Evolutionary conservation across 176 grass and related monocot species (phyloP), one percentile per base, ranked within the genome.

Genomic region (Otatea glauca): DNA sequence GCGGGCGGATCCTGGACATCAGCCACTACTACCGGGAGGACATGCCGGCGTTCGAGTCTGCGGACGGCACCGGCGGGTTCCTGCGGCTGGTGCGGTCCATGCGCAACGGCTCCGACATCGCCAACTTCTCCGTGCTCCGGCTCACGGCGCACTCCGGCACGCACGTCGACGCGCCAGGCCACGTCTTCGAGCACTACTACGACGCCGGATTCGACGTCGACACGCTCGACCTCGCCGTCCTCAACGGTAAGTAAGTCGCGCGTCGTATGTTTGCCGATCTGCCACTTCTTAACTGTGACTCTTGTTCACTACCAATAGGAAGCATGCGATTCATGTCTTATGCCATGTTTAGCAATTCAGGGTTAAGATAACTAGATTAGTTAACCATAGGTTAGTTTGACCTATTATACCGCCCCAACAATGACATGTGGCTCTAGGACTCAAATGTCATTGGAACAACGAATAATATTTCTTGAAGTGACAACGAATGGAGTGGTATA

Each of bases 151-250:
- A 95, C 84, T 74, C 90, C 29, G 92, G 92, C 51, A 94, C 92
- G 53, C 92, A 92, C 87, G 87, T 94, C 48, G 92, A 94, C 80
- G 92, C 92, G 63, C 92, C 92, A 45, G 90, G 92, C 0, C 92
- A 94, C 72, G 89, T 94, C 58, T 94, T 92, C 78, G 47, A 90
- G 66, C 89, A 92, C 77, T 92, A 92, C 74, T 94, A 85, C 81
- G 71, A 92, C 71, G 87, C 90, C 41, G 90, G 92, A 14, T 94
- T 85, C 51, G 94, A 96, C 76, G 83, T 96, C 43, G 94, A 96
- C 81, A 89, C 85, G 23, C 94, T 96, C 78, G 94, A 93, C 80
- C 91, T 96, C 61, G 83, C 89, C 9, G 88, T 93, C 74, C 91
- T 96, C 81, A 96, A 93, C 49, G 94, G 89, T 96, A 74, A 9